Base-by-base conservation (phyloP, 495 filamentous ascomycete species). In the Sordaria brevicollis region DNA sequence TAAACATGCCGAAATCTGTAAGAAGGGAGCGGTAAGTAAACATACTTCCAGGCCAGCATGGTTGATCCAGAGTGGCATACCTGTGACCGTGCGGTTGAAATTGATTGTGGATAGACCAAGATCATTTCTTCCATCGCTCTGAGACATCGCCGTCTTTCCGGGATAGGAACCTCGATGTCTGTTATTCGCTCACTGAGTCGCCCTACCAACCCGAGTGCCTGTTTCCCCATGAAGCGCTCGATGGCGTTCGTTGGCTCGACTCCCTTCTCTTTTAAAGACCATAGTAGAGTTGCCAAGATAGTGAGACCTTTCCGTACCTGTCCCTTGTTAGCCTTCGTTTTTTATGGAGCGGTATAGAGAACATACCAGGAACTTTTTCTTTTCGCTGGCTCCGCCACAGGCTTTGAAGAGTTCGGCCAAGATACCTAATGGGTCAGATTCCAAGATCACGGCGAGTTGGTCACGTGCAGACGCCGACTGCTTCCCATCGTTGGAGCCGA, bases 101-200 rank as follows among this genome's bases (percentile, higher is more conserved):
- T 85, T 79, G 91, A 87, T 13, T 81, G 84, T 67, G 86, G 88
- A 21, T 90, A 89, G 54, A 94, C 80, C 71, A 83, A 87, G 65
- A 97, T 89, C 90, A 98, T 92, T 76, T 93, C 93, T 72, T 92
- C 90, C 75, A 99, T 91, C 1, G 91, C 95, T 69, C 86, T 86
- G 2, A 99, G 82, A 69, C 89, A 92, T 65, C 92, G 85, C 66
- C 85, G 88, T 74, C 92, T 90, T 73, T 97, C 92, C 34, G 86
- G 81, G 31, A 89, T 77, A 4, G 79, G 77, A 5, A 76, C 69
- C 31, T 77, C 65, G 15, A 84, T 83, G 74, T 93, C 91, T 74
- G 92, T 96, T 67, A 99, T 89, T 11, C 88, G 86, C 71, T 94
- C 90, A 6, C 91, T 90, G 69, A 98, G 88, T 62, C 91, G 88